phyloP scores from a whole-genome alignment of 164 flowering plant genomes.

The Chloranthus sessilifolius region DNA sequence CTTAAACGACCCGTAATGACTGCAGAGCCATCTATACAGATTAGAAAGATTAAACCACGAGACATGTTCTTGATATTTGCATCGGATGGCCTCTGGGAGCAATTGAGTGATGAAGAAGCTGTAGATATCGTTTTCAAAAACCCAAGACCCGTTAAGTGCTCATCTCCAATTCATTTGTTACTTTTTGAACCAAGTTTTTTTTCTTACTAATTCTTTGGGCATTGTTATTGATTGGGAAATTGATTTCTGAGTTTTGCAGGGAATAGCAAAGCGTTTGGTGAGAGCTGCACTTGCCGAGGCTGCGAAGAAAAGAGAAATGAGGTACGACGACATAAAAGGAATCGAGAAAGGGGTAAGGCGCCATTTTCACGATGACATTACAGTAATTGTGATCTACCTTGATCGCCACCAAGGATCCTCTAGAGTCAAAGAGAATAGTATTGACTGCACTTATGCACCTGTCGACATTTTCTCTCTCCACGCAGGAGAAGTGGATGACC shows the following conservation, averaged over 20 bases:
- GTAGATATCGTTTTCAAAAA: slow-evolving; percentile 51
- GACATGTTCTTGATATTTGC: slow-evolving; percentile 71
- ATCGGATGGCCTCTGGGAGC: slow-evolving; percentile 88
- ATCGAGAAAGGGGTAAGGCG: slow-evolving; percentile 41
- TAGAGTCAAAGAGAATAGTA: slow-evolving; percentile 9
- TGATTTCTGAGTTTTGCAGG: slow-evolving; percentile 25
- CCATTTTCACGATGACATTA: slow-evolving; percentile 46
- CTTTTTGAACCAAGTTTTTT: no score
- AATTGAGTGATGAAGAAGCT: slow-evolving; percentile 56
- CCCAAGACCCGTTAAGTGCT: slow-evolving; percentile 51
- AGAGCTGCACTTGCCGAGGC: slow-evolving; percentile 38
- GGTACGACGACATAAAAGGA: slow-evolving; percentile 35
- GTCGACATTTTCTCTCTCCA: slow-evolving; percentile 27
- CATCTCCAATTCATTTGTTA: background rate
- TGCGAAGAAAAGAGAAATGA: slow-evolving; percentile 44
- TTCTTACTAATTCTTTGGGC: background rate
- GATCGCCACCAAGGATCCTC: slow-evolving; percentile 23
- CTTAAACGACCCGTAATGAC: slow-evolving; percentile 53
- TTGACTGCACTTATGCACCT: slow-evolving; percentile 24
- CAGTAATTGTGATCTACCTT: slow-evolving; percentile 40
- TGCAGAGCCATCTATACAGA: slow-evolving; percentile 61
- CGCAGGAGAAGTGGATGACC: slow-evolving; percentile 13
- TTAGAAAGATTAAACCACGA: slow-evolving; percentile 36
- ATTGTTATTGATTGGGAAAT: background rate
- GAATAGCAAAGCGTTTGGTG: slow-evolving; percentile 42